phyloP scores from a whole-genome alignment of 176 grass and related monocot species.

The Dactylis glomerata region DNA sequence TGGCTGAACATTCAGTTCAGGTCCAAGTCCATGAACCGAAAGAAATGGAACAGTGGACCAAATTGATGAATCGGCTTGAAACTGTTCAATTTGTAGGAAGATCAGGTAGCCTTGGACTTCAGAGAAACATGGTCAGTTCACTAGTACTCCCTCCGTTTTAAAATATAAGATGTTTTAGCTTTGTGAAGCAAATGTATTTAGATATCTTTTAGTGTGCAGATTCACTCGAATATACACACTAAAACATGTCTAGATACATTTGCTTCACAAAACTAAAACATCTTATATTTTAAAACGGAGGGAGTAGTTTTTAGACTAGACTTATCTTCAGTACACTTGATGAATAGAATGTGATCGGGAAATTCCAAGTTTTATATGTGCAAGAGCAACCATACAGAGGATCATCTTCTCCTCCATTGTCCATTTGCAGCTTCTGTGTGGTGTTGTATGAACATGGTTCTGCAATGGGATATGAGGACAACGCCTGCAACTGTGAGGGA shows the following conservation, averaged over 20 bases:
- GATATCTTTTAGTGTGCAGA: too few species aligned
- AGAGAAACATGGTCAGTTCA: neutral
- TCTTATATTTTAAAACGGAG: too few species aligned
- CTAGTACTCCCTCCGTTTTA: too few species aligned
- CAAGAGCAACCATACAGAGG: neutral
- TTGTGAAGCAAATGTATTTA: too few species aligned
- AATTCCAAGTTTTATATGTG: neutral
- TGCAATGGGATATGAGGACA: too few species aligned
- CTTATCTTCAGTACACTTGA: neutral
- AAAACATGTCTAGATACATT: too few species aligned
- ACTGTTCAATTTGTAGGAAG: neutral
- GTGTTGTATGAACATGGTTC: neutral
- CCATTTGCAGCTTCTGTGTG: neutral
- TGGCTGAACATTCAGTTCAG: neutral
- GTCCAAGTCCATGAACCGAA: neutral
- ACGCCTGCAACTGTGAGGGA: too few species aligned
- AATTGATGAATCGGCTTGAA: neutral
- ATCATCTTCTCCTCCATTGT: neutral
- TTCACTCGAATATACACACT: too few species aligned
- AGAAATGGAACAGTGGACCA: neutral
- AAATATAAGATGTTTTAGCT: too few species aligned
- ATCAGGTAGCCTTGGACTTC: neutral
- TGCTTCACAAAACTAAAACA: too few species aligned
- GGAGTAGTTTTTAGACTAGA: too few species aligned
- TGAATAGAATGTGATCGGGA: neutral